phyloP scores from a whole-genome alignment of 805 yeast genomes.

The Yamadazyma sp. region DNA sequence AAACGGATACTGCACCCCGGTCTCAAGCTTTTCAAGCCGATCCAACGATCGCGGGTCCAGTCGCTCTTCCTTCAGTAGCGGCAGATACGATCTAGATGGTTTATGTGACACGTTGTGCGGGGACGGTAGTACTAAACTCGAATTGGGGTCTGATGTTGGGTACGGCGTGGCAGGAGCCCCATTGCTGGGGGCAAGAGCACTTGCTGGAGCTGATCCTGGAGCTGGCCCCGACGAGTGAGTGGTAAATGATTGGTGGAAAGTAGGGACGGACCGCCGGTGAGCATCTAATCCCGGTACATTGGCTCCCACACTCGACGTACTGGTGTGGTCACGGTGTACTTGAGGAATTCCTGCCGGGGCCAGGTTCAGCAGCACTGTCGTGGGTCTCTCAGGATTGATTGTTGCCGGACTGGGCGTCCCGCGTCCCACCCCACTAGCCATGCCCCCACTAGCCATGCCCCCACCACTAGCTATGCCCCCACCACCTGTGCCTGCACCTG shows the following conservation, averaged over 20 bases:
- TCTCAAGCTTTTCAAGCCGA: constrained; percentile 7
- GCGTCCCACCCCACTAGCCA: constrained; percentile 22
- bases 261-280: constrained; percentile 1
- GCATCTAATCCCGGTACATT: constrained; percentile 1
- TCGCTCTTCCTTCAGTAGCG: constrained; percentile 13
- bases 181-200: no score
- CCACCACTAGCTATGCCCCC: neutral
- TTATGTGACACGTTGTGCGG: constrained; percentile 5
- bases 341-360: constrained; percentile 11
- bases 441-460: constrained; percentile 9
- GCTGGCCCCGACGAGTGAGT: constrained; percentile 3
- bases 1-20: constrained; percentile 9
- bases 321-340: constrained; percentile 5
- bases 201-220: constrained; percentile 1
- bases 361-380: constrained; percentile 10
- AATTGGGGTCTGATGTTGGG: constrained; percentile 9
- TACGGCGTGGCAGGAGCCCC: neutral
- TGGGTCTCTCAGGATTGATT: constrained; percentile 11
- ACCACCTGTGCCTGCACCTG: neutral
- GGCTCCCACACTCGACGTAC: constrained; percentile 13
- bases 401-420: constrained; percentile 9
- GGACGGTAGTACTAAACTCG: constrained; percentile 3
- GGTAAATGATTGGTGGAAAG: constrained; percentile 10
- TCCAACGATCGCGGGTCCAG: constrained; percentile 3
- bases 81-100: constrained; percentile 14